Base-by-base conservation (phyloP, 352 stramenopile genomes). In the Phytophthora citrophthora region DNA sequence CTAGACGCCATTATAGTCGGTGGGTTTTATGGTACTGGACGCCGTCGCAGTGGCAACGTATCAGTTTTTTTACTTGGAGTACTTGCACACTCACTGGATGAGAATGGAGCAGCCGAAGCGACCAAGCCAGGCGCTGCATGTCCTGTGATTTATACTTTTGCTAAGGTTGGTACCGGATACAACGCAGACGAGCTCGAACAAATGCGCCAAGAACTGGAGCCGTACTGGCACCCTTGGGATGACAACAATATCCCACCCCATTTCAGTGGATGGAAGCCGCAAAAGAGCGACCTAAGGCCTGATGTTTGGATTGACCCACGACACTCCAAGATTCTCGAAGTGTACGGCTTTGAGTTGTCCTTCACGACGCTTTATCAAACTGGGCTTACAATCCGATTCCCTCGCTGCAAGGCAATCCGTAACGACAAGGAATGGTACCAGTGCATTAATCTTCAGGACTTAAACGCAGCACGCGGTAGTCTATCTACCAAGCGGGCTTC, bases 331-430 rank as follows among this genome's bases (percentile, higher is more conserved):
- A 82, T 93, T 32, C 70, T 95, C 12, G 86, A 95, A 68, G 79
- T 95, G 6, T 95, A 93, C 38, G 88, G 88, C 9, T 95, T 95
- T 61, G 88, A 95, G 57, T 61, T 95, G 27, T 91, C 88, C 39
- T 93, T 87, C 57, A 83, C 88, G 29, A 90, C 79, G 18, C 58
- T 93, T 13, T 95, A 94, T 56, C 78, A 93, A 38, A 93, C 88
- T 12, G 84, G 84, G 1, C 63, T 95, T 26, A 95, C 88, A 1
- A 74, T 95, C 27, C 86, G 88, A 7, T 95, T 94, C 43, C 86
- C 88, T 18, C 82, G 88, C 3, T 89, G 81, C 56, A 93, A 95
- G 61, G 74, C 86, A 5, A 90, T 95, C 34, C 84, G 88, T 9
- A 87, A 88, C 47, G 86, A 95, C 41, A 95, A 94, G 63, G 66